Evolutionary conservation across 2,329 filamentous ascomycete species (phyloP).

Genomic region (Chaetomium sp.): DNA sequence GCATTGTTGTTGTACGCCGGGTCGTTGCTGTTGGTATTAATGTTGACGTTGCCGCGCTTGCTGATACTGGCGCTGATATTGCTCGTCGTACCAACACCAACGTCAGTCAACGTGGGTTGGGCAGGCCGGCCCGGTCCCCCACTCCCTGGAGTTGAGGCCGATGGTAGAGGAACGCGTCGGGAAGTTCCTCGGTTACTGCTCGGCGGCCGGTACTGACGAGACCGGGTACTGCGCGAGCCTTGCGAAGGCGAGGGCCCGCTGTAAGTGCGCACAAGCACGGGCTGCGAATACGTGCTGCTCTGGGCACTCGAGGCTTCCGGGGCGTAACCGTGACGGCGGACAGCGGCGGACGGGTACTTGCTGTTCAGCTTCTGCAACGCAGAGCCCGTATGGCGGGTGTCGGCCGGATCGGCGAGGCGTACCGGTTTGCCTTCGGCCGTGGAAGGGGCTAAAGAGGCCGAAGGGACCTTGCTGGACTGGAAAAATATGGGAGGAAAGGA

Average conservation of each 20-base stretch:
- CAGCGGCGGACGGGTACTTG: constrained; percentile 42
- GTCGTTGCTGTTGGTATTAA: too few species aligned
- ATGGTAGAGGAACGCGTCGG: constrained; percentile 27
- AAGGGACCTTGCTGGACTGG: constrained; percentile 41
- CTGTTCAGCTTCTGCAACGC: constrained; percentile 54
- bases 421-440: constrained; percentile 52
- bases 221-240: constrained; percentile 22
- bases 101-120: constrained; percentile 22
- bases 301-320: constrained; percentile 47
- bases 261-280: constrained; percentile 60
- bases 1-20: constrained; percentile 3
- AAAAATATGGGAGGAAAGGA: constrained; percentile 44
- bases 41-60: not conserved
- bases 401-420: constrained; percentile 49
- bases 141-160: constrained; percentile 20
- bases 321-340: constrained; percentile 45
- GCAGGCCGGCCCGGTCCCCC: constrained; percentile 22
- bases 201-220: constrained; percentile 22
- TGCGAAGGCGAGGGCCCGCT: constrained; percentile 40
- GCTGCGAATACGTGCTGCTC: constrained; percentile 55
- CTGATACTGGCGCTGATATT: not conserved
- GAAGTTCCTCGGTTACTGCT: constrained; percentile 27
- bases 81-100: constrained; percentile 13
- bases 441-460: constrained; percentile 47
- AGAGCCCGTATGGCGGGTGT: constrained; percentile 48